Conservation (phyloP, 2,329 filamentous ascomycete genomes). For the Thelonectria olida region DNA sequence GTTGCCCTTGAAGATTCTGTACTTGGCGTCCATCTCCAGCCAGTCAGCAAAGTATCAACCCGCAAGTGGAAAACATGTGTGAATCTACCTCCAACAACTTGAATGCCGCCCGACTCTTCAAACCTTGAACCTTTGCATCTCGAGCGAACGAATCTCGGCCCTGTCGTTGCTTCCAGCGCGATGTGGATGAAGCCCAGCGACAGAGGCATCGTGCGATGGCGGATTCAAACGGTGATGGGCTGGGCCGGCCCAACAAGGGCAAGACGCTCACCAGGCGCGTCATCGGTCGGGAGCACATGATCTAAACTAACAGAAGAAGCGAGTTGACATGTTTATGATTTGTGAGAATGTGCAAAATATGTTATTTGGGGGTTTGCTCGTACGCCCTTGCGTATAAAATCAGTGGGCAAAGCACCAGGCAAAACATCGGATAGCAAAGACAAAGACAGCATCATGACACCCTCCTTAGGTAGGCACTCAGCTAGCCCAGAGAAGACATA, state of each 20-base stretch:
- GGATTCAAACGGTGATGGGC: not conserved
- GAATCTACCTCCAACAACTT: conserved; percentile 82
- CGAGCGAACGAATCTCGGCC: conserved; percentile 75
- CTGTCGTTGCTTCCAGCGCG: conserved; percentile 85
- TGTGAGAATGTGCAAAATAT: not conserved
- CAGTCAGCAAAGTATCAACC: conserved; percentile 5
- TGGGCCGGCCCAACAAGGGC: not conserved
- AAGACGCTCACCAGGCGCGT: conserved; percentile 3
- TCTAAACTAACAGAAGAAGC: not conserved
- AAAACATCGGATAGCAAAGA: not conserved
- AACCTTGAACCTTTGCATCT: conserved; percentile 78
- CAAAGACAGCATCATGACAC: not conserved
- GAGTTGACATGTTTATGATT: not conserved
- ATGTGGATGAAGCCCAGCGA: conserved; percentile 66
- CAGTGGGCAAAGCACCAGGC: not conserved
- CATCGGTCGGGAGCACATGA: conserved; percentile 1
- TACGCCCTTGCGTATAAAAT: not conserved
- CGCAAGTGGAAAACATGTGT: not conserved
- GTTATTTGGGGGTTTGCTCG: not conserved
- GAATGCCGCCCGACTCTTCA: conserved; percentile 93
- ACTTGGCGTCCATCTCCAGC: conserved; percentile 79
- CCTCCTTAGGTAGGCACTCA: no score
- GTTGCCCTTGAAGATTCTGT: conserved; percentile 75
- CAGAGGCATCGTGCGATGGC: not conserved
- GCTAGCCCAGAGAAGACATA: not conserved